Conservation (phyloP, 2,329 filamentous ascomycete species). For the Cercospora beticola region DNA sequence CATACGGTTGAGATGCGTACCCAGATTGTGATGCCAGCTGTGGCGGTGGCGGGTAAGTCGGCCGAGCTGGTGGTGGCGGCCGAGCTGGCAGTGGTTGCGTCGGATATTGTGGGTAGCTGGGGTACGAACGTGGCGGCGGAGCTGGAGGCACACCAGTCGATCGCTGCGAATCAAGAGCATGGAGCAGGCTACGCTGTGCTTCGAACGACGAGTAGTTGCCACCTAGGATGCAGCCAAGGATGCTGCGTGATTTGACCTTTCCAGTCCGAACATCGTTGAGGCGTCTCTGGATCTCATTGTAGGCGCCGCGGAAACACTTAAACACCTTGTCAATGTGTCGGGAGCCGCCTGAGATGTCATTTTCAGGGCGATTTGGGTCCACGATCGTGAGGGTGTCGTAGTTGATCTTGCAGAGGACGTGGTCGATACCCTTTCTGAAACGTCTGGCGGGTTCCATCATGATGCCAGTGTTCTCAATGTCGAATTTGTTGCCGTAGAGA, state of each 20-base stretch:
- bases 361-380: constrained; percentile 79
- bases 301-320: constrained; percentile 66
- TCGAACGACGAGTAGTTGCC: constrained; percentile 76
- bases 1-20: constrained; percentile 13
- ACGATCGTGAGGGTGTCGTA: constrained; percentile 76
- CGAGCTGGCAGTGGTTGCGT: constrained; percentile 3
- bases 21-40: constrained; percentile 8
- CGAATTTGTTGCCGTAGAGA: constrained; percentile 81
- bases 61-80: neutral
- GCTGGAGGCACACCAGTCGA: neutral
- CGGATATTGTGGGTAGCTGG: constrained; percentile 4
- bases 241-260: constrained; percentile 47
- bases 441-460: constrained; percentile 71
- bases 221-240: constrained; percentile 70
- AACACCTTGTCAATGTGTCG: constrained; percentile 67
- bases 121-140: neutral
- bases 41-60: neutral
- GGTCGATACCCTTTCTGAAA: constrained; percentile 68
- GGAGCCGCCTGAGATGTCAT: constrained; percentile 90
- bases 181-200: constrained; percentile 10
- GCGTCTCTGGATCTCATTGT: constrained; percentile 49
- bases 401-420: constrained; percentile 48
- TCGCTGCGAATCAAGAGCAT: constrained; percentile 3
- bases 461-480: constrained; percentile 70
- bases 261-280: constrained; percentile 44